Evolutionary conservation across 768 basidiomycete species (phyloP), one percentile per base, ranked within the genome.

Genomic region (Phaeotremella fagi): DNA sequence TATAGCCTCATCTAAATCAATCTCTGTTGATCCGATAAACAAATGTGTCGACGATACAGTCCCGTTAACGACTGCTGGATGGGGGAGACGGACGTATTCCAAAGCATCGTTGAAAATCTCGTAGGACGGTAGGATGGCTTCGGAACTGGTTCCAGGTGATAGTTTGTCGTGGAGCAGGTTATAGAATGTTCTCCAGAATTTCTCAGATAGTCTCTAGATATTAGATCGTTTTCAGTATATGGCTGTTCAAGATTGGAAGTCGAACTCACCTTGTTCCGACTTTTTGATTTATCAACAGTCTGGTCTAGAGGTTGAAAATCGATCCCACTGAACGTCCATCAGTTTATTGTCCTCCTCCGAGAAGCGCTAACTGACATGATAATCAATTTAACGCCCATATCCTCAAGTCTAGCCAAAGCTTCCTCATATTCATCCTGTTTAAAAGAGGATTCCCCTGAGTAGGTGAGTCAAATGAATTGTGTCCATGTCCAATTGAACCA

Each of bases 1-100:
- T 31, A 95, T 75, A 1, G 87, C 83, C 63, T 89, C 83, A n/a
- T 83, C 83, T 4, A 81, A 75, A 24, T 81, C 78, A 0, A 78
- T 77, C 4, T 85, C 83, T 7, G 81, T 75, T 59, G 91, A 88
- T 1, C 94, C 94, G 20, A 99, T 77, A 27, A 85, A 82, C 3
- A 99, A 78, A 3, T 82, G 79, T 31, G 81, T 85, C n/a, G 77
- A 78, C 66, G 79, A 74, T 0, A 87, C 78, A 0, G 80, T 74
- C 0, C 90, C 91, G 63, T 85, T 87, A 38, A 81, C 80, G 45
- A 78, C 69, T 56, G 84, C 86, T 54, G 68, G 51, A 23, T 52
- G 49, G 1, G 75, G 77, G 4, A 65, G 46, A 16, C 75, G 59
- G 4, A 66, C 79, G 60, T 84, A 83, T 38, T 77, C 76, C 3